A percentile compares a stretch with the other conserved stretches of the same genome.
Conservation (phyloP, 202 grass and related monocot species). For the Setaria viridis region DNA sequence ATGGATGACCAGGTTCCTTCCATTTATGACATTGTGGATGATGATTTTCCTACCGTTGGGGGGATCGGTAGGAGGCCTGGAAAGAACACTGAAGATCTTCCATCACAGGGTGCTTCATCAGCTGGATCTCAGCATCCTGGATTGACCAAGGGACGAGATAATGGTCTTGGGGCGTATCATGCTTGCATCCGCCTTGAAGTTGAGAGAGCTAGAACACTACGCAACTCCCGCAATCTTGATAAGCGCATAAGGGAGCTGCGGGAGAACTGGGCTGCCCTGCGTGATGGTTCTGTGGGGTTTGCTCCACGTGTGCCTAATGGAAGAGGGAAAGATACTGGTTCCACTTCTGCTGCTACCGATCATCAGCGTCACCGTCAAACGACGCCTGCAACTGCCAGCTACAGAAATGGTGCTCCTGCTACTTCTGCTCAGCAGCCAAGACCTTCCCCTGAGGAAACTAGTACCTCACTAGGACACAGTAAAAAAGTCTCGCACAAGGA, state of each 20-base stretch:
- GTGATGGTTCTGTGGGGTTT: constrained; percentile 63
- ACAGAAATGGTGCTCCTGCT: neutral
- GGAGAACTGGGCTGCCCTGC: constrained; percentile 64
- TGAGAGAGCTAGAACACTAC: constrained; percentile 59
- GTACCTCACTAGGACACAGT: constrained; percentile 13
- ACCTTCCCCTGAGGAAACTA: neutral
- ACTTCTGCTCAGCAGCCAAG: constrained; percentile 18
- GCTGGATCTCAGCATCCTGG: constrained; percentile 29
- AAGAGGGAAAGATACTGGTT: constrained; percentile 31
- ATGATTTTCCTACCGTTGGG: constrained; percentile 18
- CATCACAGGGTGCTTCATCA: constrained; percentile 36
- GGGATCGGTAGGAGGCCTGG: constrained; percentile 3
- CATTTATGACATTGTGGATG: constrained; percentile 70
- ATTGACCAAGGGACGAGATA: constrained; percentile 6
- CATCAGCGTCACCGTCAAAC: constrained; percentile 7
- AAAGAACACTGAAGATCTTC: neutral
- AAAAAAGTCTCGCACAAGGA: constrained; percentile 37
- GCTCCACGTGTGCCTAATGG: constrained; percentile 32
- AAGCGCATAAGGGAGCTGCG: constrained; percentile 57
- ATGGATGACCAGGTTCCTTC: constrained; percentile 44
- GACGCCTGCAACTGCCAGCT: neutral
- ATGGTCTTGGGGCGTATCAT: constrained; percentile 2
- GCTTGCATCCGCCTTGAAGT: constrained; percentile 2
- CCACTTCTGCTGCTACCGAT: neutral
- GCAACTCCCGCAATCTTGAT: constrained; percentile 50